Percentiles rank a stretch among this genome's conserved stretches.
These are phyloP conservation scores for Botrytis elliptica DNA, from an alignment of 2,329 filamentous ascomycete genomes.

Conservation along the genomic window DNA sequence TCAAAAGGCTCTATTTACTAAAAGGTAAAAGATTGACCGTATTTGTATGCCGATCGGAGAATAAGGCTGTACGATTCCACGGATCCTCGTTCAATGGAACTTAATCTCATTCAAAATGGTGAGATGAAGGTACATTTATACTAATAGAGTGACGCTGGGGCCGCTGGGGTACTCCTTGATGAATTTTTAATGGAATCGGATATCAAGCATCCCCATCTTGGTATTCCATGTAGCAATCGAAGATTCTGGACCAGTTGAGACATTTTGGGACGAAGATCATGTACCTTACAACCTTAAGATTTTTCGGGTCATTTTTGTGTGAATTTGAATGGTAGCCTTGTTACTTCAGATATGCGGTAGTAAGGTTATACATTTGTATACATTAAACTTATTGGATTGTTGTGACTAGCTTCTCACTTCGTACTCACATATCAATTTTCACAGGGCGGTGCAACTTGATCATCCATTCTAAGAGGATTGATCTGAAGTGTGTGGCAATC, in stretches of 20 bases:
- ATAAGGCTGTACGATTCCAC: constrained; percentile 23
- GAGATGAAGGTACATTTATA: constrained; percentile 10
- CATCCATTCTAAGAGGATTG: not conserved
- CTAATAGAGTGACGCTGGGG: not conserved
- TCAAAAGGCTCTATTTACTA: constrained; percentile 16
- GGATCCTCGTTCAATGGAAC: constrained; percentile 4
- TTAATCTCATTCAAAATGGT: constrained; percentile 5
- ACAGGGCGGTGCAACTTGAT: constrained; percentile 8
- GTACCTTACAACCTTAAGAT: not conserved
- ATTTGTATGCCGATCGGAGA: constrained; percentile 21
- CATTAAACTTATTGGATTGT: constrained; percentile 5
- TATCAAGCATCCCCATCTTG: constrained; percentile 10
- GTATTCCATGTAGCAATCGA: not conserved
- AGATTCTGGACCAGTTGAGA: constrained; percentile 7
- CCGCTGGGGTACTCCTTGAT: not conserved
- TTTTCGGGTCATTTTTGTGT: constrained; percentile 5
- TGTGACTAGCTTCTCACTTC: not conserved
- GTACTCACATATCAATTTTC: not conserved
- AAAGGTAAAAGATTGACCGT: constrained; percentile 19
- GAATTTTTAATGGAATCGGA: not conserved
- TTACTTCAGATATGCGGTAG: constrained; percentile 12
- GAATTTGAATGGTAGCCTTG: constrained; percentile 9
- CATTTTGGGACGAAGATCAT: constrained; percentile 10
- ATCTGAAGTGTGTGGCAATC: not conserved
- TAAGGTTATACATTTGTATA: not conserved